These are phyloP conservation scores for Hansenula anomala DNA, from an alignment of 1,139 yeast genomes.

Conservation along the genomic window DNA sequence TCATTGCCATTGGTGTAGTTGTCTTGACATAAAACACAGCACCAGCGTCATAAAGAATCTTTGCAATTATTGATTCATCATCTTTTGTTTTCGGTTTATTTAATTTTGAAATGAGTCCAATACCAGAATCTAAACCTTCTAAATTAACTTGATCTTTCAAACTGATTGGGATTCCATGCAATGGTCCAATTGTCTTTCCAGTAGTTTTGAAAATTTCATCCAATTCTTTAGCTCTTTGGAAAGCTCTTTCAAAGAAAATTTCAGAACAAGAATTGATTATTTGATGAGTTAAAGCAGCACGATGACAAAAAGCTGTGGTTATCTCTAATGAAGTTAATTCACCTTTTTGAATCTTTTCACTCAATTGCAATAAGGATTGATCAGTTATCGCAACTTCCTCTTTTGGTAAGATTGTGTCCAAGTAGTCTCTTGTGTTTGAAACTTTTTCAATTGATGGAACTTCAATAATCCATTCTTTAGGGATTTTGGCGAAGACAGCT, in stretches of 20 bases:
- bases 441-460: slow-evolving; percentile 8
- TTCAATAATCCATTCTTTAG: slow-evolving; percentile 14
- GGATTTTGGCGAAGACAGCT: slow-evolving; percentile 10
- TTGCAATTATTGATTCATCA: slow-evolving; percentile 37
- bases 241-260: slow-evolving; percentile 34
- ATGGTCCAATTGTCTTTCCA: slow-evolving; percentile 44
- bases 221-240: slow-evolving; percentile 39
- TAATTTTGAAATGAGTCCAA: slow-evolving; percentile 39
- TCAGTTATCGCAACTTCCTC: slow-evolving; percentile 5
- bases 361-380: slow-evolving; percentile 3
- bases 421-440: not conserved
- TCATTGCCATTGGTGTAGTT: slow-evolving; percentile 53
- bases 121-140: slow-evolving; percentile 38
- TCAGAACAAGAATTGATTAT: slow-evolving; percentile 43
- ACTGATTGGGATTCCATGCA: slow-evolving; percentile 70
- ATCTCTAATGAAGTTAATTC: slow-evolving; percentile 25
- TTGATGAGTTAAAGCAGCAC: slow-evolving; percentile 58
- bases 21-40: slow-evolving; percentile 55
- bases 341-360: slow-evolving; percentile 18
- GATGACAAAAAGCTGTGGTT: slow-evolving; percentile 46
- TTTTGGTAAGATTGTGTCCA: slow-evolving; percentile 6
- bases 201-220: slow-evolving; percentile 34
- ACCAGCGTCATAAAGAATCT: slow-evolving; percentile 38
- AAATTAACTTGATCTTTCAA: slow-evolving; percentile 47
- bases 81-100: slow-evolving; percentile 32